These are phyloP conservation scores for Fusarium stilboides DNA, from an alignment of 2,329 filamentous ascomycete genomes.

Conservation along the genomic window DNA sequence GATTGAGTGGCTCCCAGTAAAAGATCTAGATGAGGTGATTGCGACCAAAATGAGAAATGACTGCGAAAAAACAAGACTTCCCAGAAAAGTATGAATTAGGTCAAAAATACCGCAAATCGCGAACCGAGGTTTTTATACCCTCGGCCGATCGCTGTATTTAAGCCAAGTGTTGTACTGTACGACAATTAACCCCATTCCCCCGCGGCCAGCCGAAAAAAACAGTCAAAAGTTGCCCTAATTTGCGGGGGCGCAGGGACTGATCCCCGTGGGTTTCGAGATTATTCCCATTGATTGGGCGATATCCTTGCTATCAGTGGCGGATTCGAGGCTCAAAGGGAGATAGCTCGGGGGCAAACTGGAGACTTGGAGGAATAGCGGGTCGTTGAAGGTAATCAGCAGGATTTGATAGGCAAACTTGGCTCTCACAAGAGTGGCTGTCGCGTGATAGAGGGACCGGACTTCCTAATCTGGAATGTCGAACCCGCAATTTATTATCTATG, in stretches of 20 bases:
- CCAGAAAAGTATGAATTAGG: background rate
- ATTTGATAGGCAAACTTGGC: too few species aligned
- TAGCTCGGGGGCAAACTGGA: constrained; percentile 14
- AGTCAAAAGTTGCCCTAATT: background rate
- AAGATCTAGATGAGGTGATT: background rate
- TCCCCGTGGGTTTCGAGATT: background rate
- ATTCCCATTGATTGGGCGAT: constrained; percentile 16
- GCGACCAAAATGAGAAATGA: background rate
- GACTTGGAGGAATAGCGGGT: constrained; percentile 16
- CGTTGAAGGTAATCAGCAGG: background rate
- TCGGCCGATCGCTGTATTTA: background rate
- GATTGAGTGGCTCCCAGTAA: background rate
- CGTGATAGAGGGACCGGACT: too few species aligned
- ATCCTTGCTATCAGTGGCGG: constrained; percentile 14
- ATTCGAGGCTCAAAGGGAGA: constrained; percentile 12
- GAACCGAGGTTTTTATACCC: constrained; percentile 15
- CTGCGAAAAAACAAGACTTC: background rate
- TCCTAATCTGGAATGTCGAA: too few species aligned
- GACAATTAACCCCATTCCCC: constrained; percentile 11
- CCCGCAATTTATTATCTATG: too few species aligned
- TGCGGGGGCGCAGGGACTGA: background rate
- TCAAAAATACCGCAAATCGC: constrained; percentile 27
- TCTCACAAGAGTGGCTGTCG: too few species aligned
- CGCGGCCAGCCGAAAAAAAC: too few species aligned
- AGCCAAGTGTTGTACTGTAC: constrained; percentile 14